phyloP scores from a whole-genome alignment of 2,329 filamentous ascomycete genomes.

The Ophiostoma sp. region DNA sequence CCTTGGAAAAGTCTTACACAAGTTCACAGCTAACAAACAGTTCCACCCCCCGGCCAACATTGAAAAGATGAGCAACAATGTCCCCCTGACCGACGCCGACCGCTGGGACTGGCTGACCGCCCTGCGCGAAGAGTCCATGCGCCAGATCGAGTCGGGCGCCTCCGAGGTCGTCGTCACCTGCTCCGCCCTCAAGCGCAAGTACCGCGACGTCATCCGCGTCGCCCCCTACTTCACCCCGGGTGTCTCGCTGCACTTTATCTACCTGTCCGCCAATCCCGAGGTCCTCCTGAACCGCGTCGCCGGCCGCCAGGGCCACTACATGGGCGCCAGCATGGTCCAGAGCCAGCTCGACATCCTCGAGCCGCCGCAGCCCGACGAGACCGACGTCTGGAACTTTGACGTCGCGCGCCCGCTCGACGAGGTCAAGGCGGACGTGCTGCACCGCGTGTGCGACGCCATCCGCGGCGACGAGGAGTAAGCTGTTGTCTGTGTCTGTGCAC shows the following conservation, averaged over 20 bases:
- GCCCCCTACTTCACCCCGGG: slow-evolving; percentile 69
- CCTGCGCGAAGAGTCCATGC: slow-evolving; percentile 63
- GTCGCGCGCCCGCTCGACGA: slow-evolving; percentile 54
- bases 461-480: slow-evolving; percentile 14
- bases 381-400: slow-evolving; percentile 67
- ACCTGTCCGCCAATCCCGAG: slow-evolving; percentile 72
- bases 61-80: slow-evolving; percentile 82
- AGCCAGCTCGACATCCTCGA: slow-evolving; percentile 90
- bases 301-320: slow-evolving; percentile 77
- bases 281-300: slow-evolving; percentile 71
- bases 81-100: slow-evolving; percentile 84
- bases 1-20: too few species aligned
- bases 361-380: slow-evolving; percentile 64
- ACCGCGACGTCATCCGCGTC: slow-evolving; percentile 84
- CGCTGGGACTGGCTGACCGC: slow-evolving; percentile 94
- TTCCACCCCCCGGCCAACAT: slow-evolving; percentile 75
- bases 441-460: slow-evolving; percentile 44
- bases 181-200: slow-evolving; percentile 93
- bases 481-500: too few species aligned
- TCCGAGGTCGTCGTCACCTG: slow-evolving; percentile 89
- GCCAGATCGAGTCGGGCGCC: slow-evolving; percentile 51
- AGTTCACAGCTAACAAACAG: slow-evolving; percentile 35
- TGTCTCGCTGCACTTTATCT: slow-evolving; percentile 86
- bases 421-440: slow-evolving; percentile 57
- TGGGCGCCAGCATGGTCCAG: slow-evolving; percentile 92